Percentiles rank a stretch among this genome's conserved stretches.
Evolutionary conservation across 495 filamentous ascomycete genomes (phyloP).

Genomic region (Pseudevernia furfuracea): DNA sequence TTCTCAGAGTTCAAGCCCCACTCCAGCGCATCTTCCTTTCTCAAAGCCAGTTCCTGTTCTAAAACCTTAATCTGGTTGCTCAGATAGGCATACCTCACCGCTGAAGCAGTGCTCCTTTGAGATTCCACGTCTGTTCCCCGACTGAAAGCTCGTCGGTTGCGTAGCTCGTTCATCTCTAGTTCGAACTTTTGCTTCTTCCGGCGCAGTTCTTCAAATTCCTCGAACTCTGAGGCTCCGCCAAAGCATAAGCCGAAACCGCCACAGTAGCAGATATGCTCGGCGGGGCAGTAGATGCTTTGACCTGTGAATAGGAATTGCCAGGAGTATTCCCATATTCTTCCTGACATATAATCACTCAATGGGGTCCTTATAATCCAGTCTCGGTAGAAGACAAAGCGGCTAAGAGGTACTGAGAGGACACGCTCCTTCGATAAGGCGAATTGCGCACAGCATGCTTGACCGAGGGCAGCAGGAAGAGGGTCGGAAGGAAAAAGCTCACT

Average conservation of each 20-base stretch:
- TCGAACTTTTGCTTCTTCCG: constrained; percentile 38
- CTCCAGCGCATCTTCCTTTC: constrained; percentile 37
- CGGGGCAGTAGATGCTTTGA: constrained; percentile 51
- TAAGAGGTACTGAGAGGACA: constrained; percentile 48
- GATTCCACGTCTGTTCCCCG: background rate
- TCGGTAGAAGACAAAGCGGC: constrained; percentile 54
- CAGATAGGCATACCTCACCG: background rate
- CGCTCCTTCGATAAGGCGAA: constrained; percentile 53
- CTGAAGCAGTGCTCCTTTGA: background rate
- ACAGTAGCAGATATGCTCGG: constrained; percentile 65
- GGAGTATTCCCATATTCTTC: constrained; percentile 67
- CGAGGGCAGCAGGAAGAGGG: constrained; percentile 46
- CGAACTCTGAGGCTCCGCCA: constrained; percentile 48
- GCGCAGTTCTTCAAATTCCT: constrained; percentile 39
- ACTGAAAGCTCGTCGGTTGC: background rate
- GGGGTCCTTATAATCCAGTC: constrained; percentile 62
- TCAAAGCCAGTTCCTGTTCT: constrained; percentile 31
- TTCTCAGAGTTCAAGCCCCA: constrained; percentile 45
- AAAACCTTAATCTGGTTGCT: constrained; percentile 24
- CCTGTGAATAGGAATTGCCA: constrained; percentile 66
- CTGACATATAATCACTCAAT: constrained; percentile 57
- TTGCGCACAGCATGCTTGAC: constrained; percentile 59
- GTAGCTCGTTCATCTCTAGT: constrained; percentile 41
- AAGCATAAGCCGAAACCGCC: constrained; percentile 74
- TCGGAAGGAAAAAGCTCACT: constrained; percentile 45